phyloP scores from a whole-genome alignment of 2,329 filamentous ascomycete species.

The Trichoderma hamatum region DNA sequence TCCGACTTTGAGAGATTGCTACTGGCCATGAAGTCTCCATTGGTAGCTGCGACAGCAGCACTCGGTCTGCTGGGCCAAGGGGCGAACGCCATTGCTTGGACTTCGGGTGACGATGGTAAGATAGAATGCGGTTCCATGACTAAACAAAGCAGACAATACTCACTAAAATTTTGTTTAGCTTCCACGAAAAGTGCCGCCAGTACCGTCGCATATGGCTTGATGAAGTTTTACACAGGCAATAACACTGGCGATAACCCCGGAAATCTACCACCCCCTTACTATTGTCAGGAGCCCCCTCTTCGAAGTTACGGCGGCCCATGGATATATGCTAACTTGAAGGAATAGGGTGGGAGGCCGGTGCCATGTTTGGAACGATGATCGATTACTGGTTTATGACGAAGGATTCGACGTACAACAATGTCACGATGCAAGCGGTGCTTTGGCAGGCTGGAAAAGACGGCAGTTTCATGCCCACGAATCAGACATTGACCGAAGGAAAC shows the following conservation, averaged over 20 bases:
- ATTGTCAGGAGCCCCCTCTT: slow-evolving; percentile 52
- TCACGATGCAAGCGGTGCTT: slow-evolving; percentile 60
- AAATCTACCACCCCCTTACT: slow-evolving; percentile 64
- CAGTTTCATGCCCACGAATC: slow-evolving; percentile 70
- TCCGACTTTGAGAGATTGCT: not conserved
- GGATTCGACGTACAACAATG: slow-evolving; percentile 65
- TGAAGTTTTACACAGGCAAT: slow-evolving; percentile 59
- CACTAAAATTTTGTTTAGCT: slow-evolving; percentile 40
- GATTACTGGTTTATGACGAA: slow-evolving; percentile 75
- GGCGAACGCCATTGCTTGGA: slow-evolving; percentile 7
- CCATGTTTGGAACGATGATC: slow-evolving; percentile 70
- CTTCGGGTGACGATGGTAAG: slow-evolving; percentile 17
- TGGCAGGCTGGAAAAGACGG: slow-evolving; percentile 62
- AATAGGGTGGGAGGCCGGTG: slow-evolving; percentile 69
- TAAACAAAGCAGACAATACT: not conserved
- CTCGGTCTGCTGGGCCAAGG: slow-evolving; percentile 26
- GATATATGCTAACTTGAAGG: slow-evolving; percentile 29
- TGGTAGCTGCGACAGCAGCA: slow-evolving; percentile 15
- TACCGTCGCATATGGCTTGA: slow-evolving; percentile 51
- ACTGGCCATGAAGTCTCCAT: slow-evolving; percentile 10
- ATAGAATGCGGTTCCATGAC: not conserved
- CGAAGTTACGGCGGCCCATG: slow-evolving; percentile 34
- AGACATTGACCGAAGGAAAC: slow-evolving; percentile 65
- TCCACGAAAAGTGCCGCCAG: slow-evolving; percentile 54
- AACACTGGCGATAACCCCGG: slow-evolving; percentile 61